phyloP scores from a whole-genome alignment of 352 stramenopile species.

The Globisporangium paddicum region DNA sequence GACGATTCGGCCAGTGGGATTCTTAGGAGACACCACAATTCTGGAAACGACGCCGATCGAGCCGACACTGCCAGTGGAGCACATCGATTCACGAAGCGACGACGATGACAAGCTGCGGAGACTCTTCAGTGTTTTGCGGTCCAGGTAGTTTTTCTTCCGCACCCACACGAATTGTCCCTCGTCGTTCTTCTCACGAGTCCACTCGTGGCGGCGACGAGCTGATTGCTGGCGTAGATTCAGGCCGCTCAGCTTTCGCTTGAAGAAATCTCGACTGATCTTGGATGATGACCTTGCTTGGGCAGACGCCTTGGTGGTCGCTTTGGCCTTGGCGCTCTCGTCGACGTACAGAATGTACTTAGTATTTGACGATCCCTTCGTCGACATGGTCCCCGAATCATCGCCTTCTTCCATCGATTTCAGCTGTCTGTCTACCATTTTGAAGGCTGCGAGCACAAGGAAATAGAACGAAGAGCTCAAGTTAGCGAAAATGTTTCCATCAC shows the following conservation, averaged over 20 bases:
- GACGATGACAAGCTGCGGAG: constrained; percentile 54
- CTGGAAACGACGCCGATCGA: constrained; percentile 74
- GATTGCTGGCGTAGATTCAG: constrained; percentile 80
- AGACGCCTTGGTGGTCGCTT: constrained; percentile 14
- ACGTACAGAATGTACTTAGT: constrained; percentile 76
- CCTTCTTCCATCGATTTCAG: constrained; percentile 27
- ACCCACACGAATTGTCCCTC: constrained; percentile 81
- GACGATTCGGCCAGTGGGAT: constrained; percentile 67
- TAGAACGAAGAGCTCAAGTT: background rate
- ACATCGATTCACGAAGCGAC: constrained; percentile 64
- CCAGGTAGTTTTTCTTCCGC: constrained; percentile 70
- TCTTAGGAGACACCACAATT: constrained; percentile 70
- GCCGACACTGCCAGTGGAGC: constrained; percentile 49
- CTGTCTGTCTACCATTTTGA: constrained; percentile 62
- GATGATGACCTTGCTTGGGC: constrained; percentile 24
- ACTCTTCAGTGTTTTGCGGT: constrained; percentile 64
- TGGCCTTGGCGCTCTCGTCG: constrained; percentile 49
- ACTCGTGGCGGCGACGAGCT: constrained; percentile 79
- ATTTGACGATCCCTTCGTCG: constrained; percentile 27
- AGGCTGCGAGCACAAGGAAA: constrained; percentile 23
- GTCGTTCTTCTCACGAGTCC: constrained; percentile 70
- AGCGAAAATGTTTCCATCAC: background rate
- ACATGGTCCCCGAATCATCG: constrained; percentile 24
- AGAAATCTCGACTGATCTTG: constrained; percentile 56
- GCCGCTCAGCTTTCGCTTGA: constrained; percentile 76